Evolutionary conservation across 1,284 basidiomycete species (phyloP).

Genomic region (Earliella scabrosa): DNA sequence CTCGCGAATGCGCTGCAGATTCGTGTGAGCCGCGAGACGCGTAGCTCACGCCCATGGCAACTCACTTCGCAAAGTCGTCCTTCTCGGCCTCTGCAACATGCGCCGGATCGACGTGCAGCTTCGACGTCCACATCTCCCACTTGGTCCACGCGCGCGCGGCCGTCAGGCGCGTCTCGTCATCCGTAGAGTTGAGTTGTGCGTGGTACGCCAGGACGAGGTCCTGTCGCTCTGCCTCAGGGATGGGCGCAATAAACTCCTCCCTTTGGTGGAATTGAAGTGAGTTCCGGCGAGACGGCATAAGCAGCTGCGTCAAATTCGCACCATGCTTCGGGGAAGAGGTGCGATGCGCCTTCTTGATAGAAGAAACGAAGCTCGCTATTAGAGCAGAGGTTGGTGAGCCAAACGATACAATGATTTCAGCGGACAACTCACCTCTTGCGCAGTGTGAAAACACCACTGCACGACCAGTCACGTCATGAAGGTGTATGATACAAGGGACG

Average conservation of each 20-base stretch:
- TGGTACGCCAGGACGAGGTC: slow-evolving; percentile 89
- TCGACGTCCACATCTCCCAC: slow-evolving; percentile 91
- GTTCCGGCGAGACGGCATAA: background rate
- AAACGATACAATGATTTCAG: no score
- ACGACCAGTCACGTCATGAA: background rate
- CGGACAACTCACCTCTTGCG: slow-evolving; percentile 72
- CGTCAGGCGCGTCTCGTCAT: slow-evolving; percentile 65
- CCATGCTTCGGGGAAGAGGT: slow-evolving; percentile 91
- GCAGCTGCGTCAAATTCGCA: slow-evolving; percentile 35
- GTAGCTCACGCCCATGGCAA: slow-evolving; percentile 13
- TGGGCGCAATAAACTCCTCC: slow-evolving; percentile 82
- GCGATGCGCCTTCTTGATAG: slow-evolving; percentile 85
- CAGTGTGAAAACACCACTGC: slow-evolving; percentile 87
- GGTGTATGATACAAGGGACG: slow-evolving; percentile 13
- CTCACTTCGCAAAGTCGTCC: slow-evolving; percentile 78
- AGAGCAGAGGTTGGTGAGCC: background rate
- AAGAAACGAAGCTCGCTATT: slow-evolving; percentile 87
- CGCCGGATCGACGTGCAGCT: slow-evolving; percentile 70
- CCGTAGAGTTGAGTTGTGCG: slow-evolving; percentile 76
- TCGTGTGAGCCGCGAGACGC: background rate
- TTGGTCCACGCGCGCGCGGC: slow-evolving; percentile 90
- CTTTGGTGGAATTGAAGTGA: slow-evolving; percentile 32
- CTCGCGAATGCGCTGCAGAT: slow-evolving; percentile 77
- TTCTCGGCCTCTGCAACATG: slow-evolving; percentile 75
- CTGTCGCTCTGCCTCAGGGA: slow-evolving; percentile 78